Evolutionary conservation across 169 alveolate genomes (phyloP).

Genomic region (Amoebophrya sp.): DNA sequence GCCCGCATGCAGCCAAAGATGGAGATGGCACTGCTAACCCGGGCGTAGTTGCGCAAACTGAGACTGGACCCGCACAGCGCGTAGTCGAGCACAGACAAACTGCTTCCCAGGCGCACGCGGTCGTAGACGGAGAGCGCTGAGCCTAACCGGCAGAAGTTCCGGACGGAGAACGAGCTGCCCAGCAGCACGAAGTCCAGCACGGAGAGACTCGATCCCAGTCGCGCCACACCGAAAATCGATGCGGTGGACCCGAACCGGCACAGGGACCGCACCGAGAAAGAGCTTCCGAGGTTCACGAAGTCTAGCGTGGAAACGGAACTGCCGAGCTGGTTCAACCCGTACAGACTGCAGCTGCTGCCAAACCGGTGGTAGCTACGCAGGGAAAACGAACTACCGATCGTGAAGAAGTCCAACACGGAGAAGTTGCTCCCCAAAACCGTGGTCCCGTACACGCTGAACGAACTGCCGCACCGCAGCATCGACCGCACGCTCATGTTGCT

Average conservation of each 20-base stretch:
- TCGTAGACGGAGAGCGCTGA: background rate
- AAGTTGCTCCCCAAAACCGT: background rate
- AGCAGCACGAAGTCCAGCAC: slow-evolving; percentile 26
- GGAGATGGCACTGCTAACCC: slow-evolving; percentile 19
- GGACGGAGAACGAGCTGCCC: background rate
- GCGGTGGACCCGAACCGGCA: background rate
- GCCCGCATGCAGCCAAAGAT: slow-evolving; percentile 29
- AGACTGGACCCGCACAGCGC: background rate
- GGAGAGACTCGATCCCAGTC: slow-evolving; percentile 14
- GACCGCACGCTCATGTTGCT: background rate
- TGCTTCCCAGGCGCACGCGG: slow-evolving; percentile 21
- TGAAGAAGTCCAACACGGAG: background rate
- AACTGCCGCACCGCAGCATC: background rate
- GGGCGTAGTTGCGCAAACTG: background rate
- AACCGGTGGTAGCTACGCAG: background rate
- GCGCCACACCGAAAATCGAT: slow-evolving; percentile 26
- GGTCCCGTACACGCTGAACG: background rate
- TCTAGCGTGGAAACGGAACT: background rate
- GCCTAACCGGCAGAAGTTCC: slow-evolving; percentile 28
- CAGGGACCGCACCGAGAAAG: background rate
- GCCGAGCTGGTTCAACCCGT: background rate
- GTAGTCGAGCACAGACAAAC: slow-evolving; percentile 26
- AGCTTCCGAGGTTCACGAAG: background rate
- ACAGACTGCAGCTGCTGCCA: background rate
- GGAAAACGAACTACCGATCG: background rate